A percentile compares a stretch with the other conserved stretches of the same genome.
Conservation (phyloP, 768 basidiomycete genomes). For the Wakefieldia striispora region DNA sequence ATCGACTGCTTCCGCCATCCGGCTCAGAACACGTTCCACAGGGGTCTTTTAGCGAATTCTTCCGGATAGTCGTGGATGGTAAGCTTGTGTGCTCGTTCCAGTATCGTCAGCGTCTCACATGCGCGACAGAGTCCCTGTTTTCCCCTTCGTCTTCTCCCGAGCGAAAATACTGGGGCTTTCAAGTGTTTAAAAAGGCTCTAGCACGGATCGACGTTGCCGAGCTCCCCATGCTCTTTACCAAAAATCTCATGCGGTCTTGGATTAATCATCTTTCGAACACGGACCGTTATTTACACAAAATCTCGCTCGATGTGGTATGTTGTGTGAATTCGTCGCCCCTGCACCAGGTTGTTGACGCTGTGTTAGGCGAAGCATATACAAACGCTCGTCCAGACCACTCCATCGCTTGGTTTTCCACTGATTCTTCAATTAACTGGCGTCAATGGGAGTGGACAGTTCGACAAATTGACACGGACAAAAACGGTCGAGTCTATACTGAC, state of each 20-base stretch:
- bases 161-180: constrained; percentile 96
- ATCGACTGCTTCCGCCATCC: constrained; percentile 60
- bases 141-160: constrained; percentile 79
- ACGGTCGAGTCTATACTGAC: constrained; percentile 83
- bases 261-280: constrained; percentile 90
- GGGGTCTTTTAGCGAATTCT: constrained; percentile 87
- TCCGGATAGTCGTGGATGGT: constrained; percentile 90
- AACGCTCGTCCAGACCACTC: constrained; percentile 67
- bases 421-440: constrained; percentile 82
- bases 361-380: constrained; percentile 73
- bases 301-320: constrained; percentile 77
- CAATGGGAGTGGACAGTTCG: constrained; percentile 85
- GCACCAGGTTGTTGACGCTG: background rate
- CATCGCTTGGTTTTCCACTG: constrained; percentile 78
- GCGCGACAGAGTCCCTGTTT: constrained; percentile 74
- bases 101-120: background rate
- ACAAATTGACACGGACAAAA: constrained; percentile 89
- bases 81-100: constrained; percentile 21
- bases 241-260: constrained; percentile 95
- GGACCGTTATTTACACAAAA: constrained; percentile 88
- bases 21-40: constrained; percentile 35
- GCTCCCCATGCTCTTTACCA: constrained; percentile 87
- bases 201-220: constrained; percentile 60
- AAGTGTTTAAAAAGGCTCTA: constrained; percentile 79
- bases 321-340: background rate